Evolutionary conservation across 2,329 filamentous ascomycete species (phyloP).

Genomic region (Fusarium buxicola): DNA sequence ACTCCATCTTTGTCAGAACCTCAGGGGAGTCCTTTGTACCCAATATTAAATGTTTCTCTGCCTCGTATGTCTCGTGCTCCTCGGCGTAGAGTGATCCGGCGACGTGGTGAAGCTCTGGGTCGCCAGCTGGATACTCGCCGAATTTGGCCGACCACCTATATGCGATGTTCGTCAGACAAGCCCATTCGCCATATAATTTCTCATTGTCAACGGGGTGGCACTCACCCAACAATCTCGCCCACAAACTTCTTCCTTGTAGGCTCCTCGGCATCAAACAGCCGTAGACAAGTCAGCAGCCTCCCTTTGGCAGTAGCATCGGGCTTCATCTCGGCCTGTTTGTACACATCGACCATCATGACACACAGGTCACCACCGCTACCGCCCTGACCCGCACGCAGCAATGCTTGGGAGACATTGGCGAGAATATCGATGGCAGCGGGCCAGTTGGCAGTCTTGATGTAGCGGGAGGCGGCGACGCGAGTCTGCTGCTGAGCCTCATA

Average conservation of each 20-base stretch:
- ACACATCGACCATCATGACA: conserved; percentile 89
- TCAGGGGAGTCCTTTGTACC: conserved; percentile 91
- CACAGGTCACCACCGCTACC: conserved; percentile 92
- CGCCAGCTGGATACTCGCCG: conserved; percentile 89
- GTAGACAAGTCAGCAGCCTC: conserved; percentile 80
- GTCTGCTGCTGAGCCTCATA: conserved; percentile 99
- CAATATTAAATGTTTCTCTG: conserved; percentile 87
- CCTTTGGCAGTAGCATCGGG: conserved; percentile 81
- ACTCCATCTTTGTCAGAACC: conserved; percentile 84
- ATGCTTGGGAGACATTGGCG: conserved; percentile 82
- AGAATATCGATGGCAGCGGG: conserved; percentile 87
- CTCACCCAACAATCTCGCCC: conserved; percentile 81
- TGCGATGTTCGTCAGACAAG: conserved; percentile 14
- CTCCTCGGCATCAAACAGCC: conserved; percentile 84
- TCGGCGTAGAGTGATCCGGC: conserved; percentile 90
- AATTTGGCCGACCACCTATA: conserved; percentile 82
- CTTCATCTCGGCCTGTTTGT: conserved; percentile 85
- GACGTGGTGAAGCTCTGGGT: conserved; percentile 94
- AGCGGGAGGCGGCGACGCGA: conserved; percentile 91
- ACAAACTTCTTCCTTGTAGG: conserved; percentile 95
- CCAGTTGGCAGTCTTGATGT: conserved; percentile 90
- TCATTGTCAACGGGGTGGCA: conserved; percentile 18
- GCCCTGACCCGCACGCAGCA: conserved; percentile 92
- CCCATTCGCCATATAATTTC: background rate
- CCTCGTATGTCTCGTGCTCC: conserved; percentile 92